Percentiles rank a stretch among this genome's conserved stretches.
These are phyloP conservation scores for Coelastrella sp. DNA, from an alignment of 139 green algal genomes.

Conservation along the genomic window DNA sequence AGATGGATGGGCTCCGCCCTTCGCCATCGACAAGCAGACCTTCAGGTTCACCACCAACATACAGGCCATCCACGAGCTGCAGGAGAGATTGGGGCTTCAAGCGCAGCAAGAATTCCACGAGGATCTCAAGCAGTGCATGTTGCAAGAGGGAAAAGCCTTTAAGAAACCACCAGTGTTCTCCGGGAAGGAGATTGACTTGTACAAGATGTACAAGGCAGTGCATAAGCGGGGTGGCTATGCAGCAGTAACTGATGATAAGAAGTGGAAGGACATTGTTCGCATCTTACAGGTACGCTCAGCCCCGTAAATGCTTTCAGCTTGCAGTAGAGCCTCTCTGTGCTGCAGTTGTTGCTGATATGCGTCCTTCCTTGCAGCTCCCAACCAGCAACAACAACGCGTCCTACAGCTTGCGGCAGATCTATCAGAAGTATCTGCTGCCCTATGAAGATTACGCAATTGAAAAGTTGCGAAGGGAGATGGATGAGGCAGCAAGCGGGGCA, in stretches of 20 bases:
- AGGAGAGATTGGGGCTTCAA: constrained; percentile 18
- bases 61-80: constrained; percentile 87
- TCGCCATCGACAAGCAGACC: constrained; percentile 66
- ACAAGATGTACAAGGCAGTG: constrained; percentile 73
- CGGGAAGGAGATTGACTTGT: constrained; percentile 83
- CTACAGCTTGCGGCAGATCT: constrained; percentile 79
- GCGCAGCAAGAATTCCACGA: constrained; percentile 63
- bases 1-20: constrained; percentile 71
- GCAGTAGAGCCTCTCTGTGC: background rate
- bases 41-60: constrained; percentile 81
- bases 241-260: constrained; percentile 72
- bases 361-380: constrained; percentile 45
- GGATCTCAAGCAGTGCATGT: constrained; percentile 70
- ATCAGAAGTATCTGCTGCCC: constrained; percentile 81
- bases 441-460: constrained; percentile 74
- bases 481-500: constrained; percentile 7
- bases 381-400: constrained; percentile 70
- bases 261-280: constrained; percentile 80
- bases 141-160: constrained; percentile 53
- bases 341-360: background rate
- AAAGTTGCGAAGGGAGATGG: constrained; percentile 30
- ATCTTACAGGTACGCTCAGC: constrained; percentile 68
- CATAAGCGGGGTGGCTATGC: constrained; percentile 76
- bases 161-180: constrained; percentile 72
- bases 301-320: background rate